Conservation (phyloP, 2,329 filamentous ascomycete species). For the Ceratocystis cacaofunesta region DNA sequence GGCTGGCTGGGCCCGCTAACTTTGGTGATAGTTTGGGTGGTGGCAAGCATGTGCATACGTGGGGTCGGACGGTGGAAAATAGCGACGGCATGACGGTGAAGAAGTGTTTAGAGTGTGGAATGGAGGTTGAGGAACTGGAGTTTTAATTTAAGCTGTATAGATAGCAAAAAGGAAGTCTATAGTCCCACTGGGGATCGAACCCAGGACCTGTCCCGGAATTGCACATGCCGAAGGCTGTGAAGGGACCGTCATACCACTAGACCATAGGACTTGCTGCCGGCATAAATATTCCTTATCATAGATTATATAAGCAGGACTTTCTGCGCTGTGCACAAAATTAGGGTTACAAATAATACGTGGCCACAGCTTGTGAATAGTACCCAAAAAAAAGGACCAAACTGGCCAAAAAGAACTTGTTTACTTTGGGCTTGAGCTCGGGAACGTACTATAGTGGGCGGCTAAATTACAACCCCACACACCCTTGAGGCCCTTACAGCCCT, state of each 20-base stretch:
- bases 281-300: rapidly evolving
- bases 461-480: constrained; percentile 12
- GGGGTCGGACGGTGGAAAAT: constrained; percentile 55
- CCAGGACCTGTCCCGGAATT: constrained; percentile 16
- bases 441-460: constrained; percentile 7
- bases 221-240: constrained; percentile 7
- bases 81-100: constrained; percentile 64
- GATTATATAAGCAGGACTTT: neutral
- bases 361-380: neutral
- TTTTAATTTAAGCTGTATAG: constrained; percentile 28
- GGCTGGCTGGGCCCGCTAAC: constrained; percentile 31
- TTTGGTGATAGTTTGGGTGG: constrained; percentile 66
- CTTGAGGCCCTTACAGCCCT: too few relatives aligned
- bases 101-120: constrained; percentile 60
- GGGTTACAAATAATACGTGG: neutral
- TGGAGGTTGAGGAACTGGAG: constrained; percentile 65
- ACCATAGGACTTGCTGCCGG: constrained; percentile 13
- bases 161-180: neutral
- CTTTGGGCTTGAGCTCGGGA: neutral
- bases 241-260: constrained; percentile 18
- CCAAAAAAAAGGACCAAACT: neutral
- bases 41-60: constrained; percentile 76
- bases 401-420: neutral
- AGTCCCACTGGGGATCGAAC: constrained; percentile 18
- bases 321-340: neutral